Evolutionary conservation across 345 rosid genomes (phyloP), one percentile per base, ranked within the genome.

Genomic region (Physaria fendleri): DNA sequence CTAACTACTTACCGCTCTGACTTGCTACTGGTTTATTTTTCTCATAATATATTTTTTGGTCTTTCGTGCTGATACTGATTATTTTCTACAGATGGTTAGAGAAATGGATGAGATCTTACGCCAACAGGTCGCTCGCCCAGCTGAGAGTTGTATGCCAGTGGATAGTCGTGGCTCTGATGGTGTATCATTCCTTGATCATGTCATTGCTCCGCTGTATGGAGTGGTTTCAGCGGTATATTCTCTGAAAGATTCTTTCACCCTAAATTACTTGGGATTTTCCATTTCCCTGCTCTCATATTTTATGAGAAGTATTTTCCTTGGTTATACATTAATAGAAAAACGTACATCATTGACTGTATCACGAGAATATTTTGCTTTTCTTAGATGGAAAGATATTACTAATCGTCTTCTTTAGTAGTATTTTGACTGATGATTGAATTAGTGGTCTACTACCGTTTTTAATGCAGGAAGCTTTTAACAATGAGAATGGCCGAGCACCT

Each of bases 401-500:
- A 58, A n/a, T 28, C 37, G 39, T 18, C 37, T 47, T 42, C 50
- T n/a, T 66, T 25, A 9, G 24, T 45, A 55, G 47, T 25, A 35
- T 55, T 17, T 56, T 55, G 48, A 17, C 40, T 35, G 11, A 18
- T 43, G 30, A 65, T 53, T 33, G 28, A 45, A 27, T 45, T 34
- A 27, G 33, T 45, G 24, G 13, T 45, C 29, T 44, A 44, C 55
- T 22, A 21, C 64, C 14, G 43, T 57, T 66, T 66, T 57, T 39
- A 38, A 48, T 39, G 30, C 82, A 92, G 98, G 99, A 92, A 74
- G 99, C 99, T 45, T 74, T 59, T 27, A 92, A 89, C 69, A 92
- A 89, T 79, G 75, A 78, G 33, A 92, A 92, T 64, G 99, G 99
- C 41, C 84, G 76, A 54, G 99, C 95, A 40, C 85, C 97, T 68